Conservation (phyloP, 345 rosid genomes). For the Aurinia saxatilis region DNA sequence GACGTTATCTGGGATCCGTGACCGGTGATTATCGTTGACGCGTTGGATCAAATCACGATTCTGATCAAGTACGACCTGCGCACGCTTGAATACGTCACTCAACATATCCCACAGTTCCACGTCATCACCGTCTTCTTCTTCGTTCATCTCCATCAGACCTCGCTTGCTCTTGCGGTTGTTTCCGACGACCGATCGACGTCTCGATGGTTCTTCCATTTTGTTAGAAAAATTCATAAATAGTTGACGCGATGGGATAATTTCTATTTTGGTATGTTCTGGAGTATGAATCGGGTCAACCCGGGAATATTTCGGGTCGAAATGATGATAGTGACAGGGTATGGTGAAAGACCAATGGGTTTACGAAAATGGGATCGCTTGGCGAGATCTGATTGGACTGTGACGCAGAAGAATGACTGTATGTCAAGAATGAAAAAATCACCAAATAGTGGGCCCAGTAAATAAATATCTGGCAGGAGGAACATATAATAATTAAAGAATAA, state of each 20-base stretch:
- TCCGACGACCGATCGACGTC: constrained; percentile 1
- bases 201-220: constrained; percentile 12
- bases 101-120: constrained; percentile 44
- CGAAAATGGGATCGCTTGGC: background rate
- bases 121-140: constrained; percentile 31
- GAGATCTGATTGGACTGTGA: background rate
- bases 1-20: constrained; percentile 45
- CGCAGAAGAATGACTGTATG: background rate
- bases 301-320: background rate
- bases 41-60: constrained; percentile 55
- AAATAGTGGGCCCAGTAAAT: background rate
- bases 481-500: too few species aligned
- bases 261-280: background rate
- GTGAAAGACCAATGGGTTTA: constrained; percentile 9
- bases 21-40: constrained; percentile 67
- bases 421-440: background rate
- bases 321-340: background rate
- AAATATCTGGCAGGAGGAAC: background rate
- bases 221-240: background rate
- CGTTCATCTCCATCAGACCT: constrained; percentile 1
- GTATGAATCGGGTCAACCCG: background rate
- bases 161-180: constrained; percentile 13
- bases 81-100: constrained; percentile 38
- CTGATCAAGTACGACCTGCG: constrained; percentile 52
- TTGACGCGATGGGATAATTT: background rate